Percentiles rank a stretch among this genome's conserved stretches.
These are phyloP conservation scores for Maudiozyma serrabonitensis DNA, from an alignment of 805 yeast species.

Conservation along the genomic window DNA sequence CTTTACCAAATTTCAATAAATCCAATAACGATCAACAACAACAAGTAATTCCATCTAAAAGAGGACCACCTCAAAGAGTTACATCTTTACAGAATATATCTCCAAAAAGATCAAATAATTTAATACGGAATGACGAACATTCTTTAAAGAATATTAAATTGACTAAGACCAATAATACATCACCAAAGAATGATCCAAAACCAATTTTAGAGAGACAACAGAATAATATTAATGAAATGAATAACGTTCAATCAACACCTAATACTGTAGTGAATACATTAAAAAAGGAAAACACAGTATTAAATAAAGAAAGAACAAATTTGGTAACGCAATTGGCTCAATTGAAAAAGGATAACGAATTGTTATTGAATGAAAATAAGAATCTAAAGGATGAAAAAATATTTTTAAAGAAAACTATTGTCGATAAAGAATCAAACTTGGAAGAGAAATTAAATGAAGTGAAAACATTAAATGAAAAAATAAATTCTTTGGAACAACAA, in stretches of 20 bases:
- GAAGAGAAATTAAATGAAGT: conserved; percentile 18
- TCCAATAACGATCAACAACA: neutral
- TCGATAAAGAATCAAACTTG: conserved; percentile 15
- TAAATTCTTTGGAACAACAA: conserved; percentile 13
- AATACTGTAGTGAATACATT: neutral
- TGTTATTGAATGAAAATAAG: conserved; percentile 10
- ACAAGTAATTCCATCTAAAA: conserved; percentile 47
- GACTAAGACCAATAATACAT: neutral
- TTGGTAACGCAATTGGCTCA: neutral
- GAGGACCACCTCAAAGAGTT: conserved; percentile 36
- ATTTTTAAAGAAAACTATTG: neutral
- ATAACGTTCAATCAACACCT: neutral
- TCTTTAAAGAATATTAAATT: conserved; percentile 2
- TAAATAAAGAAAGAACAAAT: neutral
- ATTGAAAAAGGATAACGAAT: conserved; percentile 1
- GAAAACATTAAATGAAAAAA: conserved; percentile 15
- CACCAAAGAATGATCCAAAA: neutral
- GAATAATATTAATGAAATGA: neutral
- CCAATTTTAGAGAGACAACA: too few species aligned
- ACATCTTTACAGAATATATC: neutral
- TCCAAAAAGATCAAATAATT: neutral
- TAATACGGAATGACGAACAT: neutral
- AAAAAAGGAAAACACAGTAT: neutral
- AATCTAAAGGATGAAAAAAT: conserved; percentile 1
- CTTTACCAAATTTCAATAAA: neutral